Conservation (phyloP, 495 filamentous ascomycete species). For the Aspergillus heteromorphus region DNA sequence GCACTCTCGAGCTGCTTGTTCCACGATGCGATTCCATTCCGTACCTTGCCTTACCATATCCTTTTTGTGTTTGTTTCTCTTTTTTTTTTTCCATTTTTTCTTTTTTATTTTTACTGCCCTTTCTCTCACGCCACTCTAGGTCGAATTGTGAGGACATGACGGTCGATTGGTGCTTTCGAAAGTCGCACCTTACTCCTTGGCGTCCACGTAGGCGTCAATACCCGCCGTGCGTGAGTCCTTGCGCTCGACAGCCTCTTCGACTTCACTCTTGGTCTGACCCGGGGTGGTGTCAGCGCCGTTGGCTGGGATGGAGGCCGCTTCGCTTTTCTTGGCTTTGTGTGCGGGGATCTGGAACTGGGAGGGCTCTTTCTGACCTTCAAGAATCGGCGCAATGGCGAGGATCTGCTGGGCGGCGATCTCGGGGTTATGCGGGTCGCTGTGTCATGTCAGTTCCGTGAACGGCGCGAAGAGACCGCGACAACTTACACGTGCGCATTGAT, state of each 20-base stretch:
- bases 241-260: conserved; percentile 29
- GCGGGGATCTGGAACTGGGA: conserved; percentile 40
- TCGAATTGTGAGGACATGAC: background rate
- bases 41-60: background rate
- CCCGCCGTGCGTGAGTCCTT: conserved; percentile 45
- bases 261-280: conserved; percentile 8
- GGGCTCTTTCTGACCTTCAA: conserved; percentile 59
- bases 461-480: background rate
- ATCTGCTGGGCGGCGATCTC: conserved; percentile 80
- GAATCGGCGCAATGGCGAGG: conserved; percentile 75
- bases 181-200: conserved; percentile 31
- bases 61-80: conserved; percentile 1
- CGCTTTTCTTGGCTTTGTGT: conserved; percentile 15
- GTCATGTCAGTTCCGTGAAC: background rate
- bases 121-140: background rate
- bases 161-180: background rate
- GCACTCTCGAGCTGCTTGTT: conserved; percentile 10
- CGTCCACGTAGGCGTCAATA: conserved; percentile 57
- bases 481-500: conserved; percentile 82
- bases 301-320: conserved; percentile 6
- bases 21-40: conserved; percentile 7
- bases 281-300: conserved; percentile 6
- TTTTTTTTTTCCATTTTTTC: background rate
- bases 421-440: conserved; percentile 62
- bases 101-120: background rate